Base-by-base conservation (phyloP, 306 rosid genomes). In the Vigna unguiculata region DNA sequence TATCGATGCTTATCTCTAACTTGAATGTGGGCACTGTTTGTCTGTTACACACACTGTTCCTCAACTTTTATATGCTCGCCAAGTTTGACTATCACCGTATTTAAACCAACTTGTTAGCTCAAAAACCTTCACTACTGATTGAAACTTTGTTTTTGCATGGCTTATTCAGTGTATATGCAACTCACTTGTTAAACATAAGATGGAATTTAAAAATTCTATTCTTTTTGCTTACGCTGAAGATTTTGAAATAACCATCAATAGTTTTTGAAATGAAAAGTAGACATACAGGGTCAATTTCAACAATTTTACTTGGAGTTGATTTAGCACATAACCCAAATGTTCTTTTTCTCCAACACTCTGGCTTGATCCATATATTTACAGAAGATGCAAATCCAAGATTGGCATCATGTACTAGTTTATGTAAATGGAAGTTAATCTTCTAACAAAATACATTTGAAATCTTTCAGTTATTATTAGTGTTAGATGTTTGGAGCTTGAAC, bases 401-500 rank as follows among this genome's bases (percentile, higher is more conserved):
- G 60, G 4, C 60, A 54, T 54, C 6, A 9, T 54, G 30, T 21
- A 0, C 60, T 9, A 19, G 60, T 53, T 20, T 53, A 0, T 15
- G 14, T 25, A 25, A 24, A 24, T 24, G 20, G 20, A 5, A 53
- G 4, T 28, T 32, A 32, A 4, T 32, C 36, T 32, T 32, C 8
- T 10, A 70, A 16, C n/a, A 43, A 73, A 59, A 38, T 13, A 53
- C 40, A 79, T 63, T 34, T 40, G 41, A 19, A 41, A 66, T 46
- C 25, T 9, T 30, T 16, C 4, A 74, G 22, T 57, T 66, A 54
- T 22, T 45, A 16, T 11, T 13, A 68, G 65, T 52, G 52, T 41
- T 21, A 69, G 34, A 69, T 15, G 69, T 83, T 38, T 65, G 41
- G 24, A 83, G 80, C 83, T 65, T 87, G 83, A 93, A 91, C 82